A percentile compares a stretch with the other conserved stretches of the same genome.
Conservation (phyloP, 352 stramenopile species). For the Phytophthora fragariae region DNA sequence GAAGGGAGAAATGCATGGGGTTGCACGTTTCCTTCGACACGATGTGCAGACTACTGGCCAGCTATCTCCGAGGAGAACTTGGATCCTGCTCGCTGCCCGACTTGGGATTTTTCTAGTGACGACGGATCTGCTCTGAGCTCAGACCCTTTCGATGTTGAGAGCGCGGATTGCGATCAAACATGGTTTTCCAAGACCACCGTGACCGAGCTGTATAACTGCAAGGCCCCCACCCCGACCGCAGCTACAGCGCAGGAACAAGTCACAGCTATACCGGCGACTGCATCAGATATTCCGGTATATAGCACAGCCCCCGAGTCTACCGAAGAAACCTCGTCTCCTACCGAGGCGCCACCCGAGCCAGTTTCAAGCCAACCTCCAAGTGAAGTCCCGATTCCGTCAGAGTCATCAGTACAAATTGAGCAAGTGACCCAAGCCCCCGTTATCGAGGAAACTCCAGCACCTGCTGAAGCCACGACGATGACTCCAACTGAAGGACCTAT, state of each 20-base stretch:
- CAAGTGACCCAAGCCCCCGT: neutral
- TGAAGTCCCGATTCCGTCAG: conserved; percentile 1
- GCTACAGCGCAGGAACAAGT: conserved; percentile 11
- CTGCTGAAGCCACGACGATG: conserved; percentile 1
- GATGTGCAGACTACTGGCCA: conserved; percentile 21
- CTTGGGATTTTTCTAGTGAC: conserved; percentile 38
- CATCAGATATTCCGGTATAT: conserved; percentile 25
- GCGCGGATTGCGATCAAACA: conserved; percentile 18
- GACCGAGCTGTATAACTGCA: conserved; percentile 33
- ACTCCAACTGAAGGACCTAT: neutral
- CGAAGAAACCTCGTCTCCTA: neutral
- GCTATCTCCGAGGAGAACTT: neutral
- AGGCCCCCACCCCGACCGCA: neutral
- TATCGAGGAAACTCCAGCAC: neutral
- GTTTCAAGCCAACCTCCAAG: neutral
- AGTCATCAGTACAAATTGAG: conserved; percentile 13
- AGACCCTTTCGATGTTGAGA: conserved; percentile 26
- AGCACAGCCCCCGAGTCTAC: conserved; percentile 2
- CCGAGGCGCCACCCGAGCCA: neutral
- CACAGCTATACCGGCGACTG: neutral
- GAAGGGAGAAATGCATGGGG: conserved; percentile 41
- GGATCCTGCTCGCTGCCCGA: conserved; percentile 26
- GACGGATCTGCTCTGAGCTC: conserved; percentile 3
- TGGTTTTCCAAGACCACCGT: conserved; percentile 50
- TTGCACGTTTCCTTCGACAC: conserved; percentile 49